Conservation (phyloP, 768 basidiomycete species). For the Termitomyces sp. region DNA sequence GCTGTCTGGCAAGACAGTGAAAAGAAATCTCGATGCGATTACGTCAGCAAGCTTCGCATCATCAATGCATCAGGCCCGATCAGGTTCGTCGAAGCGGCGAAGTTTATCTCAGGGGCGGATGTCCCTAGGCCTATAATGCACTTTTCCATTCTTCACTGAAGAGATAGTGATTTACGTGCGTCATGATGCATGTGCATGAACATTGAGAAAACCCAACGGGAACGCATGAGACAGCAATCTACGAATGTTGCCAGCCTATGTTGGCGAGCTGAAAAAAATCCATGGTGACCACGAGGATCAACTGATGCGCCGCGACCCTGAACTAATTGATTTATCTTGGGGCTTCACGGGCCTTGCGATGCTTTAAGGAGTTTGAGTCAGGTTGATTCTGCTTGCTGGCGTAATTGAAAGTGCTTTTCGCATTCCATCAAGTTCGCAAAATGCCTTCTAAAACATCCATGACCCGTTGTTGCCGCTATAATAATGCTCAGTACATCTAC, state of each 20-base stretch:
- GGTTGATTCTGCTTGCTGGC: neutral
- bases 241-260: too few species aligned
- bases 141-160: neutral
- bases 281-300: neutral
- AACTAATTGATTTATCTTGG: too few species aligned
- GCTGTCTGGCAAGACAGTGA: neutral
- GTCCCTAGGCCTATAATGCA: neutral
- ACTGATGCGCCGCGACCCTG: neutral
- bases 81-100: neutral
- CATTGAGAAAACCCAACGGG: neutral
- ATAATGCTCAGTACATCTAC: neutral
- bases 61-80: conserved; percentile 1
- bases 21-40: conserved; percentile 14
- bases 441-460: conserved; percentile 64
- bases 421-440: conserved; percentile 1
- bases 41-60: conserved; percentile 4
- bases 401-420: neutral
- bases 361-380: neutral
- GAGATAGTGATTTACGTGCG: neutral
- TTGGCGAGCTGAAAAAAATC: neutral
- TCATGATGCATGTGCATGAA: neutral
- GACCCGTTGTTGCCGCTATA: conserved; percentile 67
- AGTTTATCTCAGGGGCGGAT: neutral
- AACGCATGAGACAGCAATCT: neutral
- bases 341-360: too few species aligned